Percentiles rank a stretch among this genome's conserved stretches.
Conservation (phyloP, 164 flowering plant genomes). For the Umbellularia californica region DNA sequence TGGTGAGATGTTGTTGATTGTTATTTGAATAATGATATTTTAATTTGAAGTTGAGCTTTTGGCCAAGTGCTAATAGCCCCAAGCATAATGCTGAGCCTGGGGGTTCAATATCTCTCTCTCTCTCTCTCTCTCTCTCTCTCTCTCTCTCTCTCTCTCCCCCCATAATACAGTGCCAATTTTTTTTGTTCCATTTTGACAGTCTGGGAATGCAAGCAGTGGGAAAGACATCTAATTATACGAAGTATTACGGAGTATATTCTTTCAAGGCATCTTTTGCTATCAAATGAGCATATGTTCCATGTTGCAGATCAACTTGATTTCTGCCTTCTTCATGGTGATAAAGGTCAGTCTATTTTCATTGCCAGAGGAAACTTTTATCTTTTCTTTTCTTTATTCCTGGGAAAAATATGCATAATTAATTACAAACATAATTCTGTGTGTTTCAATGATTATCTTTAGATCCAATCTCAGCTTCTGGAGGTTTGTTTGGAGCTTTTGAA, state of each 20-base stretch:
- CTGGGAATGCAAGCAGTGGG: conserved; percentile 76
- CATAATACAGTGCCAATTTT: neutral
- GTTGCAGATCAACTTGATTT: conserved; percentile 86
- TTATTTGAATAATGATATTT: neutral
- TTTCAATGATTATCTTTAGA: conserved; percentile 37
- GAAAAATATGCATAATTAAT: too few relatives aligned
- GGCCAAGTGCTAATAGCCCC: conserved; percentile 5
- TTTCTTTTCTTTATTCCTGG: too few relatives aligned
- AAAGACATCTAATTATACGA: conserved; percentile 70
- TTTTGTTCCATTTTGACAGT: conserved; percentile 32
- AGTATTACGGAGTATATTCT: conserved; percentile 64
- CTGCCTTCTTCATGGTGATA: conserved; percentile 50
- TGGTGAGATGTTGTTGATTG: conserved; percentile 36
- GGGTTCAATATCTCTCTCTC: neutral
- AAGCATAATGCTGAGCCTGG: neutral
- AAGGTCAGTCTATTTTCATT: conserved; percentile 32
- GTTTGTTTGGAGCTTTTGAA: conserved; percentile 60
- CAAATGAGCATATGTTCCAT: conserved; percentile 42
- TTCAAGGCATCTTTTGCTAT: conserved; percentile 60
- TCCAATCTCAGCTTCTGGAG: conserved; percentile 58
- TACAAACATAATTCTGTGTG: neutral
- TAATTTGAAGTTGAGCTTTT: conserved; percentile 1
- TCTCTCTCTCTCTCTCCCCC: too few relatives aligned
- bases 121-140: too few relatives aligned
- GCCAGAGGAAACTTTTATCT: neutral